Base-by-base conservation (phyloP, 2,329 filamentous ascomycete species). In the Cladorrhinum sp. region DNA sequence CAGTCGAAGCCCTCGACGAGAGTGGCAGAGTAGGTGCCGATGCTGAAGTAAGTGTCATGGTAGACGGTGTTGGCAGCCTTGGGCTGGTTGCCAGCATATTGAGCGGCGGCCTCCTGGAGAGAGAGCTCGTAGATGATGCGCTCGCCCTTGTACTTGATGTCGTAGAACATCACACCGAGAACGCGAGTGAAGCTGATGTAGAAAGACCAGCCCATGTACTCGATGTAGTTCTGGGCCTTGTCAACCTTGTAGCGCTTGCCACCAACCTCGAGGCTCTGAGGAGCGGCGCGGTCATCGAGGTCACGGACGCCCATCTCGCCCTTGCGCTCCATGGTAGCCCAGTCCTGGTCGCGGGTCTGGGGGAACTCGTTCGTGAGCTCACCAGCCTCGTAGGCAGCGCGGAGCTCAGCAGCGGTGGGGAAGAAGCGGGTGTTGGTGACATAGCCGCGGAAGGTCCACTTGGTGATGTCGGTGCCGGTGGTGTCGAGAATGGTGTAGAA, bases 161-260 rank as follows among this genome's bases (percentile, higher is more conserved):
- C 80, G 65, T 75, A 80, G 12, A 83, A 70, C 63, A 73, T 75
- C 9, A 82, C 64, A 1, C 79, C 81, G 1, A 78, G 75, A 2
- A 76, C 72, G 46, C 76, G 75, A 5, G 74, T 74, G 63, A 76
- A 77, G 10, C 76, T 71, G 21, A 82, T 71, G 69, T 81, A 84
- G 69, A 84, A 83, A 2, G 75, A 74, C 71, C 79, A 84, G 18
- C 79, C 80, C 71, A 83, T 78, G 74, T 78, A 84, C 61, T 79
- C 77, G 36, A 84, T 74, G 63, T 79, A 83, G 55, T 76, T 73
- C 60, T 79, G 68, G 36, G 77, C 69, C 26, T 64, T 59, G 63
- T 83, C 81, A 14, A 83, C 56, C 55, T 70, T 72, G 68, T 77
- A 77, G 1, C 76, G 72, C 63, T 75, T 76, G 30, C 76, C 76